phyloP scores from a whole-genome alignment of 1,284 basidiomycete species.

The Moesziomyces globuligerus region DNA sequence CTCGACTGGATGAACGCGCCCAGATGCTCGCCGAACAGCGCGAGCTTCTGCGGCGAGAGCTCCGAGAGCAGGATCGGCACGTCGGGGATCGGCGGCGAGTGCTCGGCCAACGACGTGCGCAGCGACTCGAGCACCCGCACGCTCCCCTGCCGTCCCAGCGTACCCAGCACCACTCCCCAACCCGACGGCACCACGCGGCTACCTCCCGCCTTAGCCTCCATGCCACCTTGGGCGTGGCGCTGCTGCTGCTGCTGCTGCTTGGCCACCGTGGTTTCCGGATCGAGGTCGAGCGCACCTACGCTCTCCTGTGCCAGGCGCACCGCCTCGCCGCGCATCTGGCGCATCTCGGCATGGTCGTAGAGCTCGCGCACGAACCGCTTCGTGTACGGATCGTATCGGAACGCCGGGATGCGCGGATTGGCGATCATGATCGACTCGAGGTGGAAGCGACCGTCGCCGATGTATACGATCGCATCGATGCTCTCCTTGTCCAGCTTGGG shows the following conservation, averaged over 20 bases:
- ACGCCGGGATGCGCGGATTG: slow-evolving; percentile 93
- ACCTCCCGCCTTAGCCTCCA: slow-evolving; percentile 48
- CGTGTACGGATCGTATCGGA: slow-evolving; percentile 97
- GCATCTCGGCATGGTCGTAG: slow-evolving; percentile 91
- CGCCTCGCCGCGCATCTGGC: slow-evolving; percentile 76
- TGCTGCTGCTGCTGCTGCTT: slow-evolving; percentile 6
- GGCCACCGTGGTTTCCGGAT: slow-evolving; percentile 20
- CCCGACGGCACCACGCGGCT: slow-evolving; percentile 39
- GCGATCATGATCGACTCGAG: slow-evolving; percentile 99
- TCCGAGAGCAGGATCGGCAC: slow-evolving; percentile 94
- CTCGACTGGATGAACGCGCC: slow-evolving; percentile 93
- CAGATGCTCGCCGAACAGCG: slow-evolving; percentile 79
- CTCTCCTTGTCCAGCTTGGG: slow-evolving; percentile 72
- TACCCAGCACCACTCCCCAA: slow-evolving; percentile 97
- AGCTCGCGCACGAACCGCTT: slow-evolving; percentile 94
- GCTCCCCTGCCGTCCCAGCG: slow-evolving; percentile 92
- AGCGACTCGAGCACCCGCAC: slow-evolving; percentile 79
- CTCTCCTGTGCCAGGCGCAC: slow-evolving; percentile 70
- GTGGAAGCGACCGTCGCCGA: slow-evolving; percentile 98
- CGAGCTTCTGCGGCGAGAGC: slow-evolving; percentile 90
- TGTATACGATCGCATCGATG: slow-evolving; percentile 72
- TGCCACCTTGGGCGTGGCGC: no score
- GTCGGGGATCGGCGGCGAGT: slow-evolving; percentile 71
- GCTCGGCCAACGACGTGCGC: slow-evolving; percentile 31
- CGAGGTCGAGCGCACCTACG: slow-evolving; percentile 40